A percentile compares a stretch with the other conserved stretches of the same genome.
Evolutionary conservation across 2,329 filamentous ascomycete genomes (phyloP).

Genomic region (Sporothrix humicola): DNA sequence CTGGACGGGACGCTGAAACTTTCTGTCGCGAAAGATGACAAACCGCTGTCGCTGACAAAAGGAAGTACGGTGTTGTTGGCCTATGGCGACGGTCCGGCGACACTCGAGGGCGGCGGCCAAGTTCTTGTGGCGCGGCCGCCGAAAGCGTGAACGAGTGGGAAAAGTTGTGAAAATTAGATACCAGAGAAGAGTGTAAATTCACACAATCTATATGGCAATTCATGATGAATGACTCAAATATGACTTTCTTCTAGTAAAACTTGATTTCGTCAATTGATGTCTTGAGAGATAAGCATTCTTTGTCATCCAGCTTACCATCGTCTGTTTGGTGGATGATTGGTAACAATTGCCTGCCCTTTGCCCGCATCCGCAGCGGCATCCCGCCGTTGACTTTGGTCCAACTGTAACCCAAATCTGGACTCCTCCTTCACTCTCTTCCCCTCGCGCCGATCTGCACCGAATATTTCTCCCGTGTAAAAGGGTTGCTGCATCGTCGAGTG

Average conservation of each 20-base stretch:
- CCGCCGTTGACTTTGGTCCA: background rate
- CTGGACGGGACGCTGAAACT: background rate
- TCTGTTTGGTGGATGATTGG: slow-evolving; percentile 19
- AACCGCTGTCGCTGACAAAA: background rate
- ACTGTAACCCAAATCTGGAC: background rate
- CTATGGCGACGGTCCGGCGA: background rate
- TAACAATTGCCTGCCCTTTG: background rate
- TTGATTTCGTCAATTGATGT: background rate
- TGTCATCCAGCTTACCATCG: too few relatives aligned
- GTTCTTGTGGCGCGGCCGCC: background rate
- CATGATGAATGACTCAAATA: background rate
- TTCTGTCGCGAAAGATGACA: background rate
- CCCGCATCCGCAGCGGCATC: background rate
- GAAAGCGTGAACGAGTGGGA: background rate
- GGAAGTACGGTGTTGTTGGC: background rate
- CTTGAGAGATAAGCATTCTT: too few relatives aligned
- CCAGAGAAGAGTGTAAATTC: background rate
- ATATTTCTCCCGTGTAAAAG: background rate
- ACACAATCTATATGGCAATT: background rate
- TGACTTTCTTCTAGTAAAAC: background rate
- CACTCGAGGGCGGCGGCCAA: background rate
- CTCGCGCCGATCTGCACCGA: slow-evolving; percentile 3
- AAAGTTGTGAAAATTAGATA: background rate
- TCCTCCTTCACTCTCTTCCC: background rate
- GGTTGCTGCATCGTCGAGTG: background rate